Evolutionary conservation across 1,284 basidiomycete species (phyloP).

Genomic region (Prillingera fragicola): DNA sequence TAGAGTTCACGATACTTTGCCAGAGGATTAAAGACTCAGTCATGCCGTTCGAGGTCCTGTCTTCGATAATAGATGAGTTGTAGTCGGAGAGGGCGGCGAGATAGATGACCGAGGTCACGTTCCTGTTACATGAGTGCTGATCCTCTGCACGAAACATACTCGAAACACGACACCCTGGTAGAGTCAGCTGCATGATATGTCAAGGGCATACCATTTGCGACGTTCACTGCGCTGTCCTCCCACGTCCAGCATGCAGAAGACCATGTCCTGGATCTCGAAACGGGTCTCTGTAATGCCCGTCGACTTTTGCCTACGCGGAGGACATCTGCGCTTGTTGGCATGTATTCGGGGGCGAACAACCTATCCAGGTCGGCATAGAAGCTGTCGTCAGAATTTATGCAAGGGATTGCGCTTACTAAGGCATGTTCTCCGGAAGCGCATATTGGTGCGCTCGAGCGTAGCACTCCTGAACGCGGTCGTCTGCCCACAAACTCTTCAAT

Average conservation of each 20-base stretch:
- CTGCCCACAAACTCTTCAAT: conserved; percentile 69
- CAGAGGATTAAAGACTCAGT: conserved; percentile 92
- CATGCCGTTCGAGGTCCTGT: conserved; percentile 97
- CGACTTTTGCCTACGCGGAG: conserved; percentile 76
- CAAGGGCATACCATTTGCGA: conserved; percentile 65
- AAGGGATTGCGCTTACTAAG: conserved; percentile 51
- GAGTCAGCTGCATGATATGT: not conserved
- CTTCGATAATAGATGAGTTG: conserved; percentile 89
- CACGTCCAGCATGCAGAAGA: conserved; percentile 76
- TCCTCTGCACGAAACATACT: too few species aligned
- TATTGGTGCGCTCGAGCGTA: conserved; percentile 75
- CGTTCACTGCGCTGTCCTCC: conserved; percentile 91
- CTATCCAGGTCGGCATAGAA: conserved; percentile 74
- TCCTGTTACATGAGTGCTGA: too few species aligned
- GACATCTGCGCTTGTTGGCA: conserved; percentile 73
- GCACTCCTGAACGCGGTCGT: conserved; percentile 66
- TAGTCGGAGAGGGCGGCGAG: conserved; percentile 90
- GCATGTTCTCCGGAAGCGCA: conserved; percentile 71
- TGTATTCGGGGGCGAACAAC: conserved; percentile 66
- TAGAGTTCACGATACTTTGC: conserved; percentile 87
- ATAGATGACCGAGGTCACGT: conserved; percentile 92
- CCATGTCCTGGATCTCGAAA: conserved; percentile 55
- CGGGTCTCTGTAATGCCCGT: conserved; percentile 81
- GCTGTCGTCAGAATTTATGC: conserved; percentile 25
- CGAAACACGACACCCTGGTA: conserved; percentile 60